These are phyloP conservation scores for Fusarium dlaminii DNA, from an alignment of 2,329 filamentous ascomycete species.

Conservation along the genomic window DNA sequence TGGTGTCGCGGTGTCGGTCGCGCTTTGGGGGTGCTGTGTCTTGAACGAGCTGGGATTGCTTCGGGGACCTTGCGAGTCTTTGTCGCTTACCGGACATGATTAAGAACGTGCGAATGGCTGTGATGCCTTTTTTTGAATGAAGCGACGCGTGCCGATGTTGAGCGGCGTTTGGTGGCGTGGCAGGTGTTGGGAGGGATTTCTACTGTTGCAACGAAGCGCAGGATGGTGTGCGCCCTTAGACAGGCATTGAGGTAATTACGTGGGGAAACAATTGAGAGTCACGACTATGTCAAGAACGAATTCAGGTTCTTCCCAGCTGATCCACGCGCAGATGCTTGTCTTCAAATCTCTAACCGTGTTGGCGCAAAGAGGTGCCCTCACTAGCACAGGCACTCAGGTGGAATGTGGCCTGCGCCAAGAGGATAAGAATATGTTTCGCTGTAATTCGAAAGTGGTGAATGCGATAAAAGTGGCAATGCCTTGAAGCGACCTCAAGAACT, in stretches of 20 bases:
- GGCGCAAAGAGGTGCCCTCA: constrained; percentile 23
- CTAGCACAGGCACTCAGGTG: constrained; percentile 9
- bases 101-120: constrained; percentile 7
- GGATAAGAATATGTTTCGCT: neutral
- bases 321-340: constrained; percentile 36
- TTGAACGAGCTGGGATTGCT: constrained; percentile 14
- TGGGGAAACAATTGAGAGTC: constrained; percentile 47
- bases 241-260: constrained; percentile 47
- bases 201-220: constrained; percentile 45
- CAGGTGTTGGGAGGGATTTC: constrained; percentile 33
- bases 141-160: constrained; percentile 21
- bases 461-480: neutral
- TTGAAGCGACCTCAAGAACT: neutral
- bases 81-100: constrained; percentile 51
- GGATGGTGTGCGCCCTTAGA: constrained; percentile 39
- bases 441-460: neutral
- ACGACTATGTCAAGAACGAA: constrained; percentile 47
- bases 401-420: constrained; percentile 1
- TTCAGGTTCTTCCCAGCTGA: constrained; percentile 38
- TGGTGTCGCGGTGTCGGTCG: constrained; percentile 15
- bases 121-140: neutral
- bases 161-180: constrained; percentile 15
- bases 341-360: constrained; percentile 37
- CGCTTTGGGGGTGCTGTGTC: constrained; percentile 9
- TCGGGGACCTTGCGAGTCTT: constrained; percentile 32